Evolutionary conservation across 768 basidiomycete genomes (phyloP).

Genomic region (Lactifluus hygrophoroides): DNA sequence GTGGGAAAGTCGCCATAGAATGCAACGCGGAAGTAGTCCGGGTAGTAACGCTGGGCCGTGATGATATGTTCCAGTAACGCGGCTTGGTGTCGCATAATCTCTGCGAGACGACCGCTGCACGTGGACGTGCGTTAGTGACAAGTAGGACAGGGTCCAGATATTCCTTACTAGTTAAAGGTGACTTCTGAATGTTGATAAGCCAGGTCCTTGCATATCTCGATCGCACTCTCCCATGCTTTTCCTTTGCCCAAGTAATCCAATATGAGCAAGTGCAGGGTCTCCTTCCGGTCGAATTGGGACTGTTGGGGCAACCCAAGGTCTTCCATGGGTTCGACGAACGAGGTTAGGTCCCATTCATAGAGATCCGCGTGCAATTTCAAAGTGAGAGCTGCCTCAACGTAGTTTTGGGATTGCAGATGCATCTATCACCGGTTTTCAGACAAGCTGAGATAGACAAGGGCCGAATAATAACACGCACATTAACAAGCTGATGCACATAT

Average conservation of each 20-base stretch:
- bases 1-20: conserved; percentile 90
- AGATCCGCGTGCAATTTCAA: conserved; percentile 91
- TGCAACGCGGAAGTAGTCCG: conserved; percentile 89
- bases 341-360: conserved; percentile 80
- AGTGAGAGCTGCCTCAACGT: conserved; percentile 88
- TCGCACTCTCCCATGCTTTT: conserved; percentile 94
- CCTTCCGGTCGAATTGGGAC: conserved; percentile 89
- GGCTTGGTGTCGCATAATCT: conserved; percentile 84
- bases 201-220: conserved; percentile 89
- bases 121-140: conserved; percentile 11
- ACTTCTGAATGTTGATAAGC: conserved; percentile 81
- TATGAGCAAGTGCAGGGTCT: conserved; percentile 83
- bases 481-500: conserved; percentile 92
- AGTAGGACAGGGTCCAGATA: not conserved
- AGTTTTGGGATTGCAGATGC: conserved; percentile 83
- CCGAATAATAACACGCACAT: conserved; percentile 39
- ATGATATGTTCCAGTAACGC: conserved; percentile 80
- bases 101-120: conserved; percentile 65
- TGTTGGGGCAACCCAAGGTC: conserved; percentile 87
- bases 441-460: not conserved
- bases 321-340: conserved; percentile 80
- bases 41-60: conserved; percentile 72
- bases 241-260: conserved; percentile 95
- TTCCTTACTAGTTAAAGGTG: conserved; percentile 81
- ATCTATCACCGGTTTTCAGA: conserved; percentile 41